Evolutionary conservation across 2,329 filamentous ascomycete genomes (phyloP).

Genomic region (Clonostachys byssicola): DNA sequence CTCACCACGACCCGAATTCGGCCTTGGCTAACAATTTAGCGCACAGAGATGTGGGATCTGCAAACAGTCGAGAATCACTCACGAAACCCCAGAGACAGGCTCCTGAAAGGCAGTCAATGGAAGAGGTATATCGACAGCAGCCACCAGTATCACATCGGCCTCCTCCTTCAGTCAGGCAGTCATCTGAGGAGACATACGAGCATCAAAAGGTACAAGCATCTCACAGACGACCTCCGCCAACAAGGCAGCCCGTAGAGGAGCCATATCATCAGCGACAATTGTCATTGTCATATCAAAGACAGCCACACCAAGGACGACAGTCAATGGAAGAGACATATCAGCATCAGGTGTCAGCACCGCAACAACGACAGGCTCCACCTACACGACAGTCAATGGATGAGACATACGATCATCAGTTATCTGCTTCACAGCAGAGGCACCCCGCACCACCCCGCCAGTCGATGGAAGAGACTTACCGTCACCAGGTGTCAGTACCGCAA

Average conservation of each 20-base stretch:
- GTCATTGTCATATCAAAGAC: conserved; percentile 1
- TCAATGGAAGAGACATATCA: conserved; percentile 16
- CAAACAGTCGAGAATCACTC: conserved; percentile 44
- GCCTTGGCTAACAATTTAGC: conserved; percentile 66
- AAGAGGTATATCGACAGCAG: no score
- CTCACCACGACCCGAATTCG: conserved; percentile 82
- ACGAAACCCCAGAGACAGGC: conserved; percentile 45
- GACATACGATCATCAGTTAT: no score
- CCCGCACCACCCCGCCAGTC: conserved; percentile 7
- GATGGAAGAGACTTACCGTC: no score
- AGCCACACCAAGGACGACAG: conserved; percentile 7
- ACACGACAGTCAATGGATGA: no score
- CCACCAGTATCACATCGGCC: no score
- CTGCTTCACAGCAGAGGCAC: conserved; percentile 1
- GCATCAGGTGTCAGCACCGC: conserved; percentile 4
- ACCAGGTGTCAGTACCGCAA: no score
- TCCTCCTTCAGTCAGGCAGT: no score
- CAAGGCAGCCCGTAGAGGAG: no score
- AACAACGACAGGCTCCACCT: no score
- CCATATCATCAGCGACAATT: no score
- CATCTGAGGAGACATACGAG: neutral
- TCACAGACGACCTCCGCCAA: no score
- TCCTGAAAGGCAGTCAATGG: conserved; percentile 1
- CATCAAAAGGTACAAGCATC: no score
- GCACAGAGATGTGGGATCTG: conserved; percentile 43